Base-by-base conservation (phyloP, 2,329 filamentous ascomycete genomes). In the Apiospora hydei region DNA sequence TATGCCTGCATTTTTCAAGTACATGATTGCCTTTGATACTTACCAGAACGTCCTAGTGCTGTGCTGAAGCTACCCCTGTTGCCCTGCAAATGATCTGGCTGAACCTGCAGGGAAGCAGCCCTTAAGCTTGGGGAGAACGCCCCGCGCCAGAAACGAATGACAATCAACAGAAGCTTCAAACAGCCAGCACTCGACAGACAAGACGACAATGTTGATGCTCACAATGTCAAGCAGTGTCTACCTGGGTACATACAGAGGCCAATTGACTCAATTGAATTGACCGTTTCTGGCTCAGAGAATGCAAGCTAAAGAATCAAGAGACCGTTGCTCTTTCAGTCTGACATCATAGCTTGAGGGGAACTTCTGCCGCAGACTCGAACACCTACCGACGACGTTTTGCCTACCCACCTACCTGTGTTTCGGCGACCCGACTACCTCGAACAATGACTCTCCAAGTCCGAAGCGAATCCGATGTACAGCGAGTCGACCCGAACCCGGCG, bases 21-120 rank as follows among this genome's bases (percentile, higher is more conserved):
- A 38, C 7, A 38, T 38, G 34, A 5, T 38, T 6, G 34, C 34
- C 5, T 38, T 38, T 6, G 26, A 30, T 30, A 30, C 34, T 4
- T 30, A 30, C 34, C 34, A 8, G 7, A 38, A 38, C 7, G 34
- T 8, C 34, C 34, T 38, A 4, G 5, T 38, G 34, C 47, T 24
- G 47, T 51, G 47, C n/a, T 51, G 47, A 16, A 61, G 30, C 53
- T 61, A 61, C 30, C 53, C 53, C 53, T n/a, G n/a, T n/a, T n/a
- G n/a, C n/a, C n/a, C n/a, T 61, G 53, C 53, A 61, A 38, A 10
- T 21, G 51, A 26, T 4, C 30, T 21, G 21, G 18, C 53, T 61
- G 26, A 16, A 38, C 30, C 30, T 34, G 30, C 53, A 57, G 30
- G 53, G 53, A 16, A 61, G 53, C 53, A 38, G 53, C 30, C 14